phyloP scores from a whole-genome alignment of 768 basidiomycete genomes.

The Leucocoprinus sp. region DNA sequence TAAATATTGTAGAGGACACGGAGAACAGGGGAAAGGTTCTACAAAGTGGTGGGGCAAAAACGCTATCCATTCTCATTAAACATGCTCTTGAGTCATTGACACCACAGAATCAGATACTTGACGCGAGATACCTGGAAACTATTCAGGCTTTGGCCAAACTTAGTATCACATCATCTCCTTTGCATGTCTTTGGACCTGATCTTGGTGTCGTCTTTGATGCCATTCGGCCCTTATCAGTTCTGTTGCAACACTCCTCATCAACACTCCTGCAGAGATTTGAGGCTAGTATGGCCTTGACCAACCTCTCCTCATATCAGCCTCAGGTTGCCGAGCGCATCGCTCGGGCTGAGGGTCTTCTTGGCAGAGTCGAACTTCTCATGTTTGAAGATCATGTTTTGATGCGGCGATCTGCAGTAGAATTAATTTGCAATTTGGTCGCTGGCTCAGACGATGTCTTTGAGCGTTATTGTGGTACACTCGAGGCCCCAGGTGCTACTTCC shows the following conservation, averaged over 20 bases:
- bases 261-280: constrained; percentile 84
- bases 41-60: constrained; percentile 71
- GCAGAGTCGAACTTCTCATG: constrained; percentile 63
- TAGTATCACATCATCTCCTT: constrained; percentile 83
- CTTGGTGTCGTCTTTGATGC: constrained; percentile 70
- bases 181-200: constrained; percentile 86
- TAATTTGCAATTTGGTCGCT: constrained; percentile 84
- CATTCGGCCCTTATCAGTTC: constrained; percentile 69
- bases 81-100: constrained; percentile 29
- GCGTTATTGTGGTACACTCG: constrained; percentile 49
- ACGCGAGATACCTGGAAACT: constrained; percentile 39
- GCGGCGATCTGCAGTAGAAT: constrained; percentile 81
- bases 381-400: constrained; percentile 79
- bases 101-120: constrained; percentile 17
- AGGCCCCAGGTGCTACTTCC: constrained; percentile 36
- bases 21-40: constrained; percentile 70
- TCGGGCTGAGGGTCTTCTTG: constrained; percentile 47
- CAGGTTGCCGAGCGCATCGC: constrained; percentile 63
- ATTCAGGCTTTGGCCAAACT: constrained; percentile 91
- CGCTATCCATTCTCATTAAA: constrained; percentile 49
- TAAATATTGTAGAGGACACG: constrained; percentile 71
- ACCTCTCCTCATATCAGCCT: constrained; percentile 73
- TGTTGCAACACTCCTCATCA: constrained; percentile 63
- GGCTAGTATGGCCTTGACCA: constrained; percentile 92
- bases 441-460: constrained; percentile 72